A percentile compares a stretch with the other conserved stretches of the same genome.
phyloP scores from a whole-genome alignment of 768 basidiomycete species.

The Vararia minispora region DNA sequence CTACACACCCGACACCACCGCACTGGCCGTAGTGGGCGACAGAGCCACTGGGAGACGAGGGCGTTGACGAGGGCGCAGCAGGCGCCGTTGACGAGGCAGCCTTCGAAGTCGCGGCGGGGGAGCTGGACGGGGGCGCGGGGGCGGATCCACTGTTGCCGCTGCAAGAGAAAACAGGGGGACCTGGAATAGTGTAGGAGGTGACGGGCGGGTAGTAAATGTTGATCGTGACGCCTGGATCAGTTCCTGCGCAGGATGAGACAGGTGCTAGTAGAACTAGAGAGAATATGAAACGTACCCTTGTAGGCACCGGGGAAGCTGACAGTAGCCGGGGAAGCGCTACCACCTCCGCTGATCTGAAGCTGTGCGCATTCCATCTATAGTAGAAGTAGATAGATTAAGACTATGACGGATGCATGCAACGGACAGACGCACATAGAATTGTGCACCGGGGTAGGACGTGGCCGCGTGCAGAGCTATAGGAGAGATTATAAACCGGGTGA shows the following conservation, averaged over 20 bases:
- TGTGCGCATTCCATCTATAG: conserved; percentile 17
- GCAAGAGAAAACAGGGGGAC: conserved; percentile 20
- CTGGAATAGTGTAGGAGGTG: conserved; percentile 20
- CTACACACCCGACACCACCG: conserved; percentile 26
- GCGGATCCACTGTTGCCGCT: conserved; percentile 7
- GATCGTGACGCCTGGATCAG: conserved; percentile 25
- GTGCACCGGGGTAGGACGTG: conserved; percentile 39
- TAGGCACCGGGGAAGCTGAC: conserved; percentile 28
- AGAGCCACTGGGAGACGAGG: conserved; percentile 15
- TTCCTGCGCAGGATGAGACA: conserved; percentile 10
- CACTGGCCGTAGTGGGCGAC: conserved; percentile 33
- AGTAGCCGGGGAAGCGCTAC: conserved; percentile 20
- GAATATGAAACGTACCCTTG: conserved; percentile 12
- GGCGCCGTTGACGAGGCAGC: background rate
- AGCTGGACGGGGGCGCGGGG: conserved; percentile 5
- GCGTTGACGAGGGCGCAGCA: conserved; percentile 10
- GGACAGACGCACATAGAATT: conserved; percentile 31
- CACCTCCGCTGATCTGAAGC: conserved; percentile 25
- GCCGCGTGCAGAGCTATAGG: conserved; percentile 33
- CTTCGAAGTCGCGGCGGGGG: conserved; percentile 3
- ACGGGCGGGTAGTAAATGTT: conserved; percentile 23
- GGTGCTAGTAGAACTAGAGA: background rate
- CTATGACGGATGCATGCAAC: conserved; percentile 1
- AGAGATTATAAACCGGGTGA: too few relatives aligned
- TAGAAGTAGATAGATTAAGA: background rate